A percentile compares a stretch with the other conserved stretches of the same genome.
phyloP scores from a whole-genome alignment of 805 yeast genomes.

The Kockiozyma suomiensis region DNA sequence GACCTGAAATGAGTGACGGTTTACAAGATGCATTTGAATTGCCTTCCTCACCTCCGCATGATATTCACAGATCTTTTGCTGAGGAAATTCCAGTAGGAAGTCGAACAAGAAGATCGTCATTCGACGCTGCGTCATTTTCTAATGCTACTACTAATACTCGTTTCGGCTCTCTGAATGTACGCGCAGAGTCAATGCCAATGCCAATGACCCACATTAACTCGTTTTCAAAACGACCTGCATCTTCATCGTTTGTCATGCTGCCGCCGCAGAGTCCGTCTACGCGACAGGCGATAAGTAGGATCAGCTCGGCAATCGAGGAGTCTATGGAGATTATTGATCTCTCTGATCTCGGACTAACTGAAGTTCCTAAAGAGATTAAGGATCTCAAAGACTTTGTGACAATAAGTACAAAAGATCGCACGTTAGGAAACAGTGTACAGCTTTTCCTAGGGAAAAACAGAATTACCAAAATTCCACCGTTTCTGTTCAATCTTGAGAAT shows the following conservation, averaged over 20 bases:
- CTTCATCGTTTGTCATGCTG: conserved; percentile 20
- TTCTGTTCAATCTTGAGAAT: conserved; percentile 41
- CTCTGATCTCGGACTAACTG: conserved; percentile 34
- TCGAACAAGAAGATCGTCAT: background rate
- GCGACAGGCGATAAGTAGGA: conserved; percentile 20
- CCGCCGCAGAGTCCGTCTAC: background rate
- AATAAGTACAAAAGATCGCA: background rate
- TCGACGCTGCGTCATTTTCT: conserved; percentile 3
- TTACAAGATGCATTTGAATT: conserved; percentile 18
- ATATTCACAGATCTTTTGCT: conserved; percentile 12
- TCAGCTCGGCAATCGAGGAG: conserved; percentile 34
- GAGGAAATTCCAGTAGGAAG: background rate
- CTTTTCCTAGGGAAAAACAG: conserved; percentile 41
- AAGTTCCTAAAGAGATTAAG: conserved; percentile 43
- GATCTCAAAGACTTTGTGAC: conserved; percentile 39
- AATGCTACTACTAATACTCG: conserved; percentile 3
- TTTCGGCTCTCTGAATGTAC: conserved; percentile 6
- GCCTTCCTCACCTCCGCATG: conserved; percentile 32
- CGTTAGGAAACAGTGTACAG: conserved; percentile 38
- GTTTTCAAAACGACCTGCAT: conserved; percentile 1
- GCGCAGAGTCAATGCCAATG: conserved; percentile 12
- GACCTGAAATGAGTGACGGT: conserved; percentile 10
- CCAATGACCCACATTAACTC: conserved; percentile 4
- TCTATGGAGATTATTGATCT: conserved; percentile 30
- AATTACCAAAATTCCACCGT: conserved; percentile 38